Base-by-base conservation (phyloP, 2,329 filamentous ascomycete genomes). In the Hirsutella minnesotensis region DNA sequence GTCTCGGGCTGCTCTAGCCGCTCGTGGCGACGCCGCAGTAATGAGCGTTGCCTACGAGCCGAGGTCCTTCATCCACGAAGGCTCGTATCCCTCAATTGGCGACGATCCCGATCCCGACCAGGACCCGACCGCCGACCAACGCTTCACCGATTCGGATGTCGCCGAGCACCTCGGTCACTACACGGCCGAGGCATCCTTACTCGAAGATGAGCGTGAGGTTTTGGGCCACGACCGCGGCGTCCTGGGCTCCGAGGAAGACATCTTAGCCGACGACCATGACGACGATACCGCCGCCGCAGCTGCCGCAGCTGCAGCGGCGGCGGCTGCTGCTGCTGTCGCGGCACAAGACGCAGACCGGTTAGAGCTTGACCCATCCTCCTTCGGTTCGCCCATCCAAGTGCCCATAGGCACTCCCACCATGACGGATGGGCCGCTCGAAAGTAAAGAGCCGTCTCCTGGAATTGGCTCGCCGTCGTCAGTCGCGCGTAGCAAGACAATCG, bases 21-120 rank as follows among this genome's bases (percentile, higher is more conserved):
- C 47, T 22, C 47, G 43, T 42, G 41, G 44, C 43, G 45, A 44
- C 42, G 49, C 44, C 41, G 49, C 44, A 55, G 64, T 52, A 39
- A 73, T 74, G 70, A 70, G 65, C 49, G 68, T 75, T 51, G 70
- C 69, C 34, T 75, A 70, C 53, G 70, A 75, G 49, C 59, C 67
- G 20, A 61, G 70, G 45, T 64, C 58, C 49, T 70, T 73, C 46
- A 63, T 72, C 33, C 63, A 71, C 43, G 66, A 70, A 41, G 68
- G 66, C 42, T 55, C 60, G 18, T 74, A 74, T 45, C 64, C 70
- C 9, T 55, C 66, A 20, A 69, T 72, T 44, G 64, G 62, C 36
- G 67, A 69, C 48, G 63, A 65, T 13, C 58, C 62, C 44, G 67
- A 69, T 37, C 60, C 30, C 16, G 21, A 67, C 38, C 24, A 27